Evolutionary conservation across 371 early-diverging fungal species (phyloP), one percentile per base, ranked within the genome.

Genomic region (Syncephalastrum racemosum): DNA sequence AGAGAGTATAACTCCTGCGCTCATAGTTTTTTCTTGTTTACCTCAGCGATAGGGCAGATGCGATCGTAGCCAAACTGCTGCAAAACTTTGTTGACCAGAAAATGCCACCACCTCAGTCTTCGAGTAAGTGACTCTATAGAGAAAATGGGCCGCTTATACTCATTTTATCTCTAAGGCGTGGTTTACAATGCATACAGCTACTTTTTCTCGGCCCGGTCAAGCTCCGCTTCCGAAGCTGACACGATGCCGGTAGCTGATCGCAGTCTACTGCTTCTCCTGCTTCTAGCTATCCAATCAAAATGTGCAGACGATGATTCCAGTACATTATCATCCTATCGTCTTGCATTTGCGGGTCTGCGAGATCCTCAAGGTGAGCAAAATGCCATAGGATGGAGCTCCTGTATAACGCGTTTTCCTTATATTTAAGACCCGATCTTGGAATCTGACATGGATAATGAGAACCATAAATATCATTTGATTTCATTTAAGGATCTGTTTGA

Each of bases 111-210:
- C 68, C 83, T 31, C 66, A 75, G 23, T 69, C 86, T n/a, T 81
- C 76, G 4, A 79, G 86, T 76, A 60, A 49, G 63, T 56, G 5
- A 22, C 15, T 51, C 24, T 23, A 51, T 18, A 12, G 10, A 10
- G 45, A 65, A 40, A 4, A 20, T 3, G 46, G 16, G 6, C 12
- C n/a, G 31, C 4, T 23, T n/a, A 54, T 8, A 16, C 15, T 24
- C 40, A 46, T 25, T 10, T 41, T 5, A 10, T 36, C 24, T 22
- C 3, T n/a, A 36, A 80, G 81, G 81, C 47, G 56, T 87, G 53
- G 83, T 88, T 1, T 87, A 80, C 60, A 86, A 73, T 53, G 91
- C 91, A 0, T 90, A 89, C 66, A 82, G 72, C 39, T 89, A 86
- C 52, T 63, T 89, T 18, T 90, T 90, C 53, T 54, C 76, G 15